phyloP scores from a whole-genome alignment of 2,329 filamentous ascomycete genomes.

The Eurotiales sp. region DNA sequence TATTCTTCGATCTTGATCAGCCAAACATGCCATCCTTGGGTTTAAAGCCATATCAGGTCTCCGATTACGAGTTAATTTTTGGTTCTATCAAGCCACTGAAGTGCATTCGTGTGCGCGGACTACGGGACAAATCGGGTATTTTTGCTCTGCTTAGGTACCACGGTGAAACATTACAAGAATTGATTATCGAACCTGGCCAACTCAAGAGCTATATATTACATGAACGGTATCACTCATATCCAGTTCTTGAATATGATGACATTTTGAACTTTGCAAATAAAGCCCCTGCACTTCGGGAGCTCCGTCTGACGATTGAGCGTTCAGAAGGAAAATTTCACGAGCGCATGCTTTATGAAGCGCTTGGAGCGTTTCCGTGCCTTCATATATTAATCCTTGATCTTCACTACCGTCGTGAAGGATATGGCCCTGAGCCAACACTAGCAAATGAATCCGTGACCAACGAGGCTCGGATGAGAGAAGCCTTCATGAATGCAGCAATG shows the following conservation, averaged over 20 bases:
- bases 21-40: background rate
- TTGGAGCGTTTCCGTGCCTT: background rate
- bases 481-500: conserved; percentile 4
- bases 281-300: background rate
- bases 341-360: background rate
- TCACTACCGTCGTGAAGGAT: background rate
- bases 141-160: background rate
- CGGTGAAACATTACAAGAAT: background rate
- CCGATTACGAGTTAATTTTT: background rate
- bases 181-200: background rate
- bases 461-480: background rate
- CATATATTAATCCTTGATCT: conserved; percentile 1
- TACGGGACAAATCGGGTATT: background rate
- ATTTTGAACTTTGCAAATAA: background rate
- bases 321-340: background rate
- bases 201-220: background rate
- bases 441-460: background rate
- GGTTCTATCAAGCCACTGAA: background rate
- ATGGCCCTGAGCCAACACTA: background rate
- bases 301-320: conserved; percentile 1
- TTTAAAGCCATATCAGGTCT: background rate
- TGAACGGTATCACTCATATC: background rate
- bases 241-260: background rate
- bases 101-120: background rate
- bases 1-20: background rate